Percentiles rank a stretch among this genome's conserved stretches.
phyloP scores from a whole-genome alignment of 768 basidiomycete species.

The Podaxis rugospora region DNA sequence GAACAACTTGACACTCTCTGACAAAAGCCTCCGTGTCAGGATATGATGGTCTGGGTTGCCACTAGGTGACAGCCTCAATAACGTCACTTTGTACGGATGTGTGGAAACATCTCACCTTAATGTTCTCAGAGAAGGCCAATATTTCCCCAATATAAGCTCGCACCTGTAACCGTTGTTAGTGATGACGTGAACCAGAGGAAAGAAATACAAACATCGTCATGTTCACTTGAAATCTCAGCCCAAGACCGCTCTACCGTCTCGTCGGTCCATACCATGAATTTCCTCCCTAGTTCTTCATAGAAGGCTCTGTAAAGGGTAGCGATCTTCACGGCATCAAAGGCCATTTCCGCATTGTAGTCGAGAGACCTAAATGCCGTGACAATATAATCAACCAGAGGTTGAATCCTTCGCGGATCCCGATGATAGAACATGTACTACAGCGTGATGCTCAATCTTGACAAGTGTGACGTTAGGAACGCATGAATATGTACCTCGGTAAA shows the following conservation, averaged over 20 bases:
- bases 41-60: constrained; percentile 59
- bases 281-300: constrained; percentile 73
- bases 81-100: neutral
- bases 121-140: constrained; percentile 65
- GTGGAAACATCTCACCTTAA: constrained; percentile 46
- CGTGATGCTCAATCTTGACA: constrained; percentile 6
- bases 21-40: constrained; percentile 62
- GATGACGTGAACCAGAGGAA: constrained; percentile 3
- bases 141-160: constrained; percentile 74
- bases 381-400: constrained; percentile 74
- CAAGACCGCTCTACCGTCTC: constrained; percentile 64
- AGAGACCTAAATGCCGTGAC: constrained; percentile 56
- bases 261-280: constrained; percentile 77
- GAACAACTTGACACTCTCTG: constrained; percentile 55
- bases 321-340: constrained; percentile 74
- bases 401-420: constrained; percentile 79
- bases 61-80: constrained; percentile 31
- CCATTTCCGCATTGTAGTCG: constrained; percentile 79
- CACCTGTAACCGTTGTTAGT: constrained; percentile 38
- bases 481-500: constrained; percentile 59
- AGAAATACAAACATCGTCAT: constrained; percentile 59
- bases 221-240: constrained; percentile 68
- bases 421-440: constrained; percentile 69
- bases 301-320: constrained; percentile 65
- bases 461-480: neutral